These are phyloP conservation scores for Trichoderma asperellum DNA, from an alignment of 2,329 filamentous ascomycete genomes.

Conservation along the genomic window DNA sequence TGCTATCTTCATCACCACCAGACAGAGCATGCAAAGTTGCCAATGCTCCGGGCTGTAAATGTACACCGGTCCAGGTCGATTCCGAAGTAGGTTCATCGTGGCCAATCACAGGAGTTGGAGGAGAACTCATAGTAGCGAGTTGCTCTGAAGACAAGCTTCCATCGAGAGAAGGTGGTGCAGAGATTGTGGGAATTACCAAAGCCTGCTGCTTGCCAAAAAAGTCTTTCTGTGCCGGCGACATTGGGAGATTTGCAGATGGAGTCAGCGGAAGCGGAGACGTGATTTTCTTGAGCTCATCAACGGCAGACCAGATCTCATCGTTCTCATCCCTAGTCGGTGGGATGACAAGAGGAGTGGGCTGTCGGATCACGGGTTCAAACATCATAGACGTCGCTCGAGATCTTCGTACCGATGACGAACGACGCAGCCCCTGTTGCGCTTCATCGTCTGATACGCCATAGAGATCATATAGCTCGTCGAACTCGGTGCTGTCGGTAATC, in stretches of 20 bases:
- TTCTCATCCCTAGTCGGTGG: slow-evolving; percentile 45
- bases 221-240: slow-evolving; percentile 75
- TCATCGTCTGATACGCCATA: slow-evolving; percentile 72
- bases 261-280: slow-evolving; percentile 65
- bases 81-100: slow-evolving; percentile 58
- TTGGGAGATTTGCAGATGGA: slow-evolving; percentile 68
- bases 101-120: slow-evolving; percentile 77
- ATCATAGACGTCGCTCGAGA: slow-evolving; percentile 40
- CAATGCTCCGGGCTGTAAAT: slow-evolving; percentile 78
- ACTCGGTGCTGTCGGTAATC: slow-evolving; percentile 70
- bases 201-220: slow-evolving; percentile 68
- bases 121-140: slow-evolving; percentile 79
- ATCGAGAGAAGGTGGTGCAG: slow-evolving; percentile 85
- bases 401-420: slow-evolving; percentile 46
- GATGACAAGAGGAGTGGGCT: slow-evolving; percentile 56
- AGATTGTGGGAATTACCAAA: slow-evolving; percentile 71
- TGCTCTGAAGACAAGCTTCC: slow-evolving; percentile 89
- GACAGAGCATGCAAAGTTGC: slow-evolving; percentile 78
- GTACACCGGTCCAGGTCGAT: slow-evolving; percentile 71
- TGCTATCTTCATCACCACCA: slow-evolving; percentile 63
- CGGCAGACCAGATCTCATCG: slow-evolving; percentile 50
- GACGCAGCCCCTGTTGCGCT: slow-evolving; percentile 33
- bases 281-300: slow-evolving; percentile 52
- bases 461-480: slow-evolving; percentile 86
- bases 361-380: slow-evolving; percentile 42